Evolutionary conservation across 768 basidiomycete genomes (phyloP), one percentile per base, ranked within the genome.

Genomic region (Xerocomus potaroensis): DNA sequence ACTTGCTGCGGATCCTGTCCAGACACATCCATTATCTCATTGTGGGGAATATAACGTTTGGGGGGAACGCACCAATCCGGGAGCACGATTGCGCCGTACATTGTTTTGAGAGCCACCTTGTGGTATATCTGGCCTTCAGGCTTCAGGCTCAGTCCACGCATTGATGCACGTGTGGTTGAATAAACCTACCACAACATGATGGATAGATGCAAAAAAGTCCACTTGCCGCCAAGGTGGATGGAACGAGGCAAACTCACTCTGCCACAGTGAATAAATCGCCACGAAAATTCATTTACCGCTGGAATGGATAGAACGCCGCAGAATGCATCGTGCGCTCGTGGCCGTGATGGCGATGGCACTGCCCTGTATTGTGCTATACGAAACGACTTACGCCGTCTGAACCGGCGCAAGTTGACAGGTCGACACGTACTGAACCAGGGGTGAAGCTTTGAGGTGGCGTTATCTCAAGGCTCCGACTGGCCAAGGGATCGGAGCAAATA

Each of bases 31-130:
- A 51, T 61, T 49, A 53, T 46, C 49, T 60, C 44, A 55, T 50
- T 63, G 55, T 26, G 61, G 53, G 48, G 58, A 49, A 59, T 42
- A 49, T 61, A 51, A 44, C 51, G 49, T 58, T 63, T 49, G 42
- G 35, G 12, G 6, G 41, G 18, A n/a, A 40, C 38, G 14, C 11
- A 41, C 37, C 41, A 45, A 63, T 63, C 49, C 24, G 48, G 58
- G 36, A 49, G 21, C 32, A 1, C 32, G 47, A 49, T 56, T 59
- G 43, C 58, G 51, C 51, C 54, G n/a, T n/a, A n/a, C n/a, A n/a
- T n/a, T n/a, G n/a, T n/a, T n/a, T 3, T 49, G 36, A 39, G 45
- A 33, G 3, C 1, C 3, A 18, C 53, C 50, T 31, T 39, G 36
- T 60, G 60, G 42, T 43, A 21, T 22, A 35, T n/a, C n/a, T n/a